Evolutionary conservation across 2,329 filamentous ascomycete genomes (phyloP).

Genomic region (Dactylellina leptospora): DNA sequence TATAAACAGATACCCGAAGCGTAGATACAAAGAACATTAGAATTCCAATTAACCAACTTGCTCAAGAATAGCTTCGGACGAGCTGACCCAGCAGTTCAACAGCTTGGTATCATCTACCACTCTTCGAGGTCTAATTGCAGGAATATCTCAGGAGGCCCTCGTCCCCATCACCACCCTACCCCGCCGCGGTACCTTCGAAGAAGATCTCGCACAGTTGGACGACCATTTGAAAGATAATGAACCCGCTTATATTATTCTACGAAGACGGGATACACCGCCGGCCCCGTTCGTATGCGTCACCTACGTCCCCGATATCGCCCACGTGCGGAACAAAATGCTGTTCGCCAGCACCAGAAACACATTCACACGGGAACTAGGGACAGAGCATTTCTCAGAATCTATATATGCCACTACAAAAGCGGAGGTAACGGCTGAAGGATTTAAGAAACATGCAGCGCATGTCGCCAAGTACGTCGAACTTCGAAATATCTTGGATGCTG

Average conservation of each 20-base stretch:
- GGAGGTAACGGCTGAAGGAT: conserved; percentile 75
- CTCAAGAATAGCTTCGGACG: conserved; percentile 71
- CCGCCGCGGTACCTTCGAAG: conserved; percentile 68
- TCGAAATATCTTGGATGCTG: not conserved
- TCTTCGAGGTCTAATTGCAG: conserved; percentile 75
- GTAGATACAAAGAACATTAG: not conserved
- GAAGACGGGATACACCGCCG: conserved; percentile 67
- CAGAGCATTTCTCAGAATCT: conserved; percentile 79
- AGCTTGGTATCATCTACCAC: conserved; percentile 70
- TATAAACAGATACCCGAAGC: not conserved
- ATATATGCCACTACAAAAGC: conserved; percentile 75
- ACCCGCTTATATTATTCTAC: conserved; percentile 78
- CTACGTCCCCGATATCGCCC: conserved; percentile 80
- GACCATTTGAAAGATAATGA: conserved; percentile 72
- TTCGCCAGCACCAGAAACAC: conserved; percentile 81
- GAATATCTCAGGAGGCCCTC: conserved; percentile 75
- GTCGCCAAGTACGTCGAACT: conserved; percentile 59
- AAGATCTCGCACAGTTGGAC: conserved; percentile 71
- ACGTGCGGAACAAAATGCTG: conserved; percentile 85
- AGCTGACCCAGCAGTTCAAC: conserved; percentile 79
- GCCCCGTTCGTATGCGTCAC: conserved; percentile 75
- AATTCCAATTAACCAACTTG: conserved; percentile 27
- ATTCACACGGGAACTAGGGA: conserved; percentile 77
- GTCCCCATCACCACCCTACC: conserved; percentile 69
- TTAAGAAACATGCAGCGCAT: conserved; percentile 77